Percentiles rank a stretch among this genome's conserved stretches.
Conservation (phyloP, 495 filamentous ascomycete species). For the Penicillium soppii region DNA sequence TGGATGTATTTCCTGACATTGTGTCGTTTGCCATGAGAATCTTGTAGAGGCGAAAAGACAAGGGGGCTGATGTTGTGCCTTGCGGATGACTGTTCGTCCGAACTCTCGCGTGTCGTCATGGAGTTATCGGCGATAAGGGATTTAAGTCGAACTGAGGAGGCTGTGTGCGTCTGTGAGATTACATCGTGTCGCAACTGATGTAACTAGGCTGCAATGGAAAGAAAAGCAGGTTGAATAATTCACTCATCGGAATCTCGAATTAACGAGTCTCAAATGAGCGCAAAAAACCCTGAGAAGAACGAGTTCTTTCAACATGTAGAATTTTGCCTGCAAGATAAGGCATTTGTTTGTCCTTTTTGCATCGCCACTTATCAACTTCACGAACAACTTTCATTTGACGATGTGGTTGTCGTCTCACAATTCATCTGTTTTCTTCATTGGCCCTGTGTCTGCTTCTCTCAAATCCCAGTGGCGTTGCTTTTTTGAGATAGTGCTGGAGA, state of each 20-base stretch:
- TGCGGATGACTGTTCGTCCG: conserved; percentile 3
- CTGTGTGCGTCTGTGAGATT: no score
- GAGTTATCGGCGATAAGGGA: conserved; percentile 12
- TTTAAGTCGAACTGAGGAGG: no score
- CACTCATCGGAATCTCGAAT: neutral
- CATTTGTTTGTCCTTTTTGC: conserved; percentile 18
- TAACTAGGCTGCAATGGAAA: no score
- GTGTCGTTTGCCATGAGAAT: neutral
- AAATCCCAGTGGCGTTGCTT: neutral
- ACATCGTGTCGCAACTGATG: no score
- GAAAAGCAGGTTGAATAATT: no score
- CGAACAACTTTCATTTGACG: neutral
- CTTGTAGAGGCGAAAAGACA: neutral
- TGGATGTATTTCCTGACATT: conserved; percentile 12
- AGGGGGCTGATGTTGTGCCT: neutral
- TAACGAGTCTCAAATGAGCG: neutral
- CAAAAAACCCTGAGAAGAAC: no score
- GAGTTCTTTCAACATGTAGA: no score
- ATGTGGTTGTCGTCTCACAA: neutral
- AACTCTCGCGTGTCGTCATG: conserved; percentile 4
- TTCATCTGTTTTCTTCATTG: neutral
- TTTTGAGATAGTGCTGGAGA: neutral
- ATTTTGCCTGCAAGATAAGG: conserved; percentile 13
- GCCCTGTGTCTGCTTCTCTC: neutral
- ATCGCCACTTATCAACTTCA: conserved; percentile 1